phyloP scores from a whole-genome alignment of 352 stramenopile genomes.

The Phytophthora cactorum region DNA sequence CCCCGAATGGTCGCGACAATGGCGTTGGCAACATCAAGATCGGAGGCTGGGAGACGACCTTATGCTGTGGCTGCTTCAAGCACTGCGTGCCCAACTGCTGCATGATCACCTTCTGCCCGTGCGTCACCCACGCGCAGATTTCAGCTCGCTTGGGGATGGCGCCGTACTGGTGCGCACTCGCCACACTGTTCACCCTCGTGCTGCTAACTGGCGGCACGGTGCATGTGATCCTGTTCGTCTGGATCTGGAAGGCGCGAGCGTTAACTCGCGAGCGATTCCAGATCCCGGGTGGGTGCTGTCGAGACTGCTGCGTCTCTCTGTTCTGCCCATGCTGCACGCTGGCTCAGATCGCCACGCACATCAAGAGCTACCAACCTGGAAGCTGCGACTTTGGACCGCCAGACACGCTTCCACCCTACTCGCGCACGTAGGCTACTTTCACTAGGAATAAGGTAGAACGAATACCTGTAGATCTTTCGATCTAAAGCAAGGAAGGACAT shows the following conservation, averaged over 20 bases:
- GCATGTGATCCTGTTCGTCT: slow-evolving; percentile 41
- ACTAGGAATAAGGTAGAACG: not conserved
- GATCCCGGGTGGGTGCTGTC: slow-evolving; percentile 28
- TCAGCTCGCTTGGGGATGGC: slow-evolving; percentile 39
- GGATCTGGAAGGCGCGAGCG: slow-evolving; percentile 34
- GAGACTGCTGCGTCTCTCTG: slow-evolving; percentile 38
- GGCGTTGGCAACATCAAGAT: slow-evolving; percentile 27
- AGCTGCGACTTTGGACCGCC: slow-evolving; percentile 46
- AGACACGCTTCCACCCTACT: slow-evolving; percentile 41
- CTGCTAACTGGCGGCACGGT: slow-evolving; percentile 27
- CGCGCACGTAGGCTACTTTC: slow-evolving; percentile 1
- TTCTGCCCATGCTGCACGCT: slow-evolving; percentile 49
- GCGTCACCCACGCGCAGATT: slow-evolving; percentile 49
- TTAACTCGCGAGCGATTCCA: slow-evolving; percentile 35
- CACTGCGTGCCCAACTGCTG: slow-evolving; percentile 53
- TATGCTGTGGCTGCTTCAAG: slow-evolving; percentile 49
- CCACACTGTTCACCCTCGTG: slow-evolving; percentile 32
- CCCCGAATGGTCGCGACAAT: slow-evolving; percentile 1
- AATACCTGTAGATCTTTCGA: not conserved
- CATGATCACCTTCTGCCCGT: slow-evolving; percentile 53
- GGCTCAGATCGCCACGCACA: slow-evolving; percentile 63
- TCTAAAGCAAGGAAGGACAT: not conserved
- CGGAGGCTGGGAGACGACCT: slow-evolving; percentile 29
- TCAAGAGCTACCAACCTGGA: slow-evolving; percentile 59
- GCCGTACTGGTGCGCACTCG: slow-evolving; percentile 34